Percentiles rank a stretch among this genome's conserved stretches.
These are phyloP conservation scores for Magnusiomyces ingens DNA, from an alignment of 1,139 yeast species.

Conservation along the genomic window DNA sequence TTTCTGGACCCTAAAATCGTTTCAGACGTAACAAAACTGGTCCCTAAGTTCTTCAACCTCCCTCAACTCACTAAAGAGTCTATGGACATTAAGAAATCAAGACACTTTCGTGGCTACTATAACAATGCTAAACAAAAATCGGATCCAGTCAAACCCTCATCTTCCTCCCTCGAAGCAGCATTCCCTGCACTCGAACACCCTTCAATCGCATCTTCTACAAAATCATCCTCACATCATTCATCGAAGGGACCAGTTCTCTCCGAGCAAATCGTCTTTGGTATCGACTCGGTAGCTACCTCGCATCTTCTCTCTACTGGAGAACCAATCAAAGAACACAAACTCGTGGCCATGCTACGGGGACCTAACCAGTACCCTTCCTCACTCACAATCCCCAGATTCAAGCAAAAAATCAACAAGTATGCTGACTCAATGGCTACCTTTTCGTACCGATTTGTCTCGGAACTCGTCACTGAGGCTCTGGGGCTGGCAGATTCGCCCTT, in stretches of 20 bases:
- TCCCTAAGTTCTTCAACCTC: conserved; percentile 1
- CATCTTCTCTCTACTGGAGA: conserved; percentile 6
- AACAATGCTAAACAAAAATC: neutral
- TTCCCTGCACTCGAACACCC: neutral
- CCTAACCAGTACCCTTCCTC: conserved; percentile 13
- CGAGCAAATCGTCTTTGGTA: conserved; percentile 9
- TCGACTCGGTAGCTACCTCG: conserved; percentile 5
- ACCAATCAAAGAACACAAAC: neutral
- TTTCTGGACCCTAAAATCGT: neutral
- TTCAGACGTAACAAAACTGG: neutral
- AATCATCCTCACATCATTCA: neutral
- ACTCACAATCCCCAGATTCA: conserved; percentile 7
- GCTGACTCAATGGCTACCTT: conserved; percentile 6
- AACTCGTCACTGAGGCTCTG: conserved; percentile 9
- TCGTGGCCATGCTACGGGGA: conserved; percentile 9
- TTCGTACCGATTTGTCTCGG: conserved; percentile 1
- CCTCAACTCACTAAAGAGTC: conserved; percentile 1
- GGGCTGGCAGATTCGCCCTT: conserved; percentile 5
- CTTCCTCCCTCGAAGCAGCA: neutral
- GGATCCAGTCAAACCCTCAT: neutral
- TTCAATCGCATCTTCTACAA: neutral
- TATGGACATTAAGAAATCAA: conserved; percentile 8
- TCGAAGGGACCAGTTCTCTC: neutral
- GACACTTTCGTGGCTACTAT: conserved; percentile 11
- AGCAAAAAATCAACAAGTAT: neutral